Percentiles rank a stretch among this genome's conserved stretches.
Evolutionary conservation across 2,329 filamentous ascomycete species (phyloP).

Genomic region (Hymenoscyphus fructigenus): DNA sequence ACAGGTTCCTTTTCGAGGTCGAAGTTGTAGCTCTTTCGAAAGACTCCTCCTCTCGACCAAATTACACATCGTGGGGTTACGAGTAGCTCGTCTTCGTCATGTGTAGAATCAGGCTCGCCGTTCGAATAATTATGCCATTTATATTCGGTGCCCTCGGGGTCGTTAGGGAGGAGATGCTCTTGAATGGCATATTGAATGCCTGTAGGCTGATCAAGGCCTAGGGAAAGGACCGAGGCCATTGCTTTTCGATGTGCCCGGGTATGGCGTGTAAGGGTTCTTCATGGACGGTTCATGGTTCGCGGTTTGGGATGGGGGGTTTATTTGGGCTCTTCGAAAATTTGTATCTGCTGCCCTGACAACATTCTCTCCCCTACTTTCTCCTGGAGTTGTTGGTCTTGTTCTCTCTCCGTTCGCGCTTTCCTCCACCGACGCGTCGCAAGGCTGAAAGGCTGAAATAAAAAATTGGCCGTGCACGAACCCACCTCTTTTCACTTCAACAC

Average conservation of each 20-base stretch:
- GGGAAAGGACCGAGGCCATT: constrained; percentile 89
- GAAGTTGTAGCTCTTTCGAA: constrained; percentile 84
- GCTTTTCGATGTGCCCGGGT: constrained; percentile 12
- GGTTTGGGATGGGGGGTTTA: neutral
- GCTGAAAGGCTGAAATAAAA: too few relatives aligned
- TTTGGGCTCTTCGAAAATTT: neutral
- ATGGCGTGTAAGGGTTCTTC: neutral
- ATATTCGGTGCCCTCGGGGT: constrained; percentile 67
- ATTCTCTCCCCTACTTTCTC: neutral
- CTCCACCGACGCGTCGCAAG: too few relatives aligned
- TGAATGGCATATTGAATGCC: constrained; percentile 80
- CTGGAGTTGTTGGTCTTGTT: neutral
- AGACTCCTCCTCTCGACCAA: constrained; percentile 83
- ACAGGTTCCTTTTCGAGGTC: constrained; percentile 83
- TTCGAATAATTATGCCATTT: constrained; percentile 67
- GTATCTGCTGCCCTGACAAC: neutral
- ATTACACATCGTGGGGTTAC: constrained; percentile 44
- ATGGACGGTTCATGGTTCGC: neutral
- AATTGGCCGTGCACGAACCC: too few relatives aligned
- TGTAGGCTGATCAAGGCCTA: constrained; percentile 86
- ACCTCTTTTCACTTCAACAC: too few relatives aligned
- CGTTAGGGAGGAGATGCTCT: constrained; percentile 71
- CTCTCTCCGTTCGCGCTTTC: too few relatives aligned
- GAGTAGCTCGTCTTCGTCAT: constrained; percentile 38
- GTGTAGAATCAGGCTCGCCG: constrained; percentile 37